Percentiles rank a stretch among this genome's conserved stretches.
phyloP scores from a whole-genome alignment of 2,329 filamentous ascomycete species.

The Didymella exigua region DNA sequence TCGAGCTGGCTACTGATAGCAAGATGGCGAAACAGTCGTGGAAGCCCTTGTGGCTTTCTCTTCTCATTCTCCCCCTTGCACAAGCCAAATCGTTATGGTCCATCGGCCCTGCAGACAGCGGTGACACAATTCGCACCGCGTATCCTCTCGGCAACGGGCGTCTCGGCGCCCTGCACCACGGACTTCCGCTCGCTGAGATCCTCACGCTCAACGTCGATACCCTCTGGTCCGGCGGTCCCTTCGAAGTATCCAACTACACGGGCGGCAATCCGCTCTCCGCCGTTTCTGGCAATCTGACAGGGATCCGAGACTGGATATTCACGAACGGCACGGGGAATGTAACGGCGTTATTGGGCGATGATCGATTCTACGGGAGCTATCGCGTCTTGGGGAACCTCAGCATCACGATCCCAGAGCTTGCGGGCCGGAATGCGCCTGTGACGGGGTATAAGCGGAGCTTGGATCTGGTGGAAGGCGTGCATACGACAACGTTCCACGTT shows the following conservation, averaged over 20 bases:
- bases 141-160: constrained; percentile 59
- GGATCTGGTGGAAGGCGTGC: constrained; percentile 53
- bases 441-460: constrained; percentile 51
- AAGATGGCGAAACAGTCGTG: not conserved
- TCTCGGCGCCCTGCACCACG: constrained; percentile 55
- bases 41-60: not conserved
- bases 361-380: constrained; percentile 54
- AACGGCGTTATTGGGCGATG: constrained; percentile 46
- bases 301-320: constrained; percentile 56
- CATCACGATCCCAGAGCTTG: constrained; percentile 44
- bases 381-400: constrained; percentile 56
- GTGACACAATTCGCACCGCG: constrained; percentile 32
- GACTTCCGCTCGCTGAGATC: constrained; percentile 51
- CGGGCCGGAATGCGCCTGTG: constrained; percentile 9
- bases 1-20: not conserved
- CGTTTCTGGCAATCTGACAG: constrained; percentile 43
- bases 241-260: constrained; percentile 52
- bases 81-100: constrained; percentile 32
- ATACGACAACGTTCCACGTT: constrained; percentile 36
- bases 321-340: constrained; percentile 56
- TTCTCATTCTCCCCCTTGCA: not conserved
- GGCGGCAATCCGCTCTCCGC: constrained; percentile 54
- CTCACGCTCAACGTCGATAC: constrained; percentile 57
- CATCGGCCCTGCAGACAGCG: constrained; percentile 21
- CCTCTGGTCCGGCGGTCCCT: constrained; percentile 59